Evolutionary conservation across 2,329 filamentous ascomycete species (phyloP).

Genomic region (Berkeleyomyces basicola): DNA sequence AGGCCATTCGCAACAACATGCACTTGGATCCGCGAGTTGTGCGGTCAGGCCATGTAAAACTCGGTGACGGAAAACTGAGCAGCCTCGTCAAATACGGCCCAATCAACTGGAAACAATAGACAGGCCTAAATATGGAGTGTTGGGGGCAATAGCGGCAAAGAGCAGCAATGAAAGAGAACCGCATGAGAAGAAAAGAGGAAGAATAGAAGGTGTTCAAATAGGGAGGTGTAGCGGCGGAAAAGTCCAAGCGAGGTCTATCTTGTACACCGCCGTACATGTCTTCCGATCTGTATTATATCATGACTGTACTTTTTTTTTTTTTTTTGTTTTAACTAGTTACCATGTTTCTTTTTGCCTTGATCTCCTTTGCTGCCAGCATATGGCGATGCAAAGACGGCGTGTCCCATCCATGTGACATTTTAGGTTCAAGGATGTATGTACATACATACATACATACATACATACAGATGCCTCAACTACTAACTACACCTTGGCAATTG

Average conservation of each 20-base stretch:
- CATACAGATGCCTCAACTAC: too few species aligned
- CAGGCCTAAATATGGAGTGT: neutral
- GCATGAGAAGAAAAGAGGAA: neutral
- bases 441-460: too few species aligned
- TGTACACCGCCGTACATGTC: neutral
- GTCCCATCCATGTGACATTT: too few species aligned
- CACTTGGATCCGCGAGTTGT: constrained; percentile 82
- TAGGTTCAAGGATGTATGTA: too few species aligned
- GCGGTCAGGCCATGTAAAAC: constrained; percentile 68
- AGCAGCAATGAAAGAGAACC: neutral
- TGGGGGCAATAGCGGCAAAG: constrained; percentile 15
- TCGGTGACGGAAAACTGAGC: constrained; percentile 48
- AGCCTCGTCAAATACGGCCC: constrained; percentile 33
- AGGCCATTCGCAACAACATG: constrained; percentile 57
- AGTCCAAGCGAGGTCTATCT: neutral
- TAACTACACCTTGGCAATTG: too few species aligned
- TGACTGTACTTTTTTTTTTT: constrained; percentile 2
- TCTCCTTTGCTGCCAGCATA: neutral
- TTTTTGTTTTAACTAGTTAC: neutral
- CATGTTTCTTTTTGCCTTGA: neutral
- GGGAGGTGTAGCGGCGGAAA: neutral
- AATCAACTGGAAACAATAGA: constrained; percentile 29
- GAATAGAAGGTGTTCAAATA: neutral
- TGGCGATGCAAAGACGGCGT: too few species aligned
- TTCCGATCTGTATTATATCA: constrained; percentile 2